These are phyloP conservation scores for Saccharomyces hybrid DNA, from an alignment of 1,139 yeast genomes.

Conservation along the genomic window DNA sequence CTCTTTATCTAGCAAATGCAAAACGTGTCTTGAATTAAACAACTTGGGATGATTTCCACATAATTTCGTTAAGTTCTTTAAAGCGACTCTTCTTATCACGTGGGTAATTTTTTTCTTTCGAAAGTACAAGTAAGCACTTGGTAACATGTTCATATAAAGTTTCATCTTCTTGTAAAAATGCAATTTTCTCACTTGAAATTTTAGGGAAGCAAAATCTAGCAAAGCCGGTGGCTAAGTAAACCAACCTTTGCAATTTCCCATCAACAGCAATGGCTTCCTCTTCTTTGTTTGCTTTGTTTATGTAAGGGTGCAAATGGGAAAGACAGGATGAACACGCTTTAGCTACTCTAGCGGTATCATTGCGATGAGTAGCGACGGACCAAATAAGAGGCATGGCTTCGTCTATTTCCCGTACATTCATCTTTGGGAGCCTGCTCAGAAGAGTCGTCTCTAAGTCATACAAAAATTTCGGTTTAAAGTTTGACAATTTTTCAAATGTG, in stretches of 20 bases:
- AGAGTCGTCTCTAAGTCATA: constrained; percentile 45
- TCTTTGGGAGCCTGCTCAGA: constrained; percentile 49
- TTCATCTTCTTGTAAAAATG: constrained; percentile 43
- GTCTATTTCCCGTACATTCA: constrained; percentile 50
- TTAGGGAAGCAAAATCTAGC: constrained; percentile 62
- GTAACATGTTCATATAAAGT: constrained; percentile 49
- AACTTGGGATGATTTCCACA: constrained; percentile 57
- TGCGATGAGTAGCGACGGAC: constrained; percentile 42
- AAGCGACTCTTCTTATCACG: constrained; percentile 42
- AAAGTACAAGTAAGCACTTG: constrained; percentile 48
- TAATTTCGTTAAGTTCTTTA: constrained; percentile 48
- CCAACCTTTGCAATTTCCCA: constrained; percentile 46
- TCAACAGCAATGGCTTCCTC: constrained; percentile 31
- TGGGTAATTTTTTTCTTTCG: constrained; percentile 33
- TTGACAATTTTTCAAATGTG: constrained; percentile 39
- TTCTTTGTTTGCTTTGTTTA: constrained; percentile 31
- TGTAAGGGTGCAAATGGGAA: constrained; percentile 40
- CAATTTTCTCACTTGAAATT: constrained; percentile 37
- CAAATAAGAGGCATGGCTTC: constrained; percentile 66
- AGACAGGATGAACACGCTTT: constrained; percentile 58
- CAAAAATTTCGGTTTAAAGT: constrained; percentile 47
- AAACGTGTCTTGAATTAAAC: constrained; percentile 48
- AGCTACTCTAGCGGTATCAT: constrained; percentile 44
- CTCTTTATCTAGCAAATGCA: constrained; percentile 47
- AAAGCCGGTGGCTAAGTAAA: constrained; percentile 60